Evolutionary conservation across 352 stramenopile species (phyloP).

Genomic region (Aphanomyces astaci): DNA sequence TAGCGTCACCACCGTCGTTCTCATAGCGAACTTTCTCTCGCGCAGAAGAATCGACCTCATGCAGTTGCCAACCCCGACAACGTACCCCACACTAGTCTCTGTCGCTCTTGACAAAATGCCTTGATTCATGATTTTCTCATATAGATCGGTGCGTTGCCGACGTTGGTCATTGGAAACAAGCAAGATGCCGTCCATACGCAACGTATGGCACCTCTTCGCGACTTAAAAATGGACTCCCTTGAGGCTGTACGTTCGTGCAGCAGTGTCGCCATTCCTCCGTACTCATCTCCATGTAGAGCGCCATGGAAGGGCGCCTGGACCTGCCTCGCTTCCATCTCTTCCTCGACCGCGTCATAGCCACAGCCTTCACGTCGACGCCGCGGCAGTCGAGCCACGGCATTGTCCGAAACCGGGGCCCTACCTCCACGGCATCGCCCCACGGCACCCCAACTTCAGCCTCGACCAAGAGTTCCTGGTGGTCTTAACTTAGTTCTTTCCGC

Average conservation of each 20-base stretch:
- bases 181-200: slow-evolving; percentile 44
- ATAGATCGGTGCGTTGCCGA: slow-evolving; percentile 47
- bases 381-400: neutral
- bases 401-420: neutral
- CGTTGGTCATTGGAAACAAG: slow-evolving; percentile 80
- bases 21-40: slow-evolving; percentile 36
- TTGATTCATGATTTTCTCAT: neutral
- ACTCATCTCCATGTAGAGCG: slow-evolving; percentile 33
- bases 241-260: slow-evolving; percentile 38
- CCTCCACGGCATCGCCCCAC: neutral
- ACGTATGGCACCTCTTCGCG: slow-evolving; percentile 28
- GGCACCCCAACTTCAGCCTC: neutral
- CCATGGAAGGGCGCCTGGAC: slow-evolving; percentile 46
- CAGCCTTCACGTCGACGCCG: slow-evolving; percentile 22
- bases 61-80: slow-evolving; percentile 23
- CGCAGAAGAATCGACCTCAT: slow-evolving; percentile 31
- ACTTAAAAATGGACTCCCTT: slow-evolving; percentile 47
- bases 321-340: slow-evolving; percentile 47
- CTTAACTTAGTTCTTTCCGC: too few species aligned
- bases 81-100: neutral
- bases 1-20: neutral
- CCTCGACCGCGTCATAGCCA: slow-evolving; percentile 50
- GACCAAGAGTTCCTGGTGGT: slow-evolving; percentile 31
- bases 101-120: neutral
- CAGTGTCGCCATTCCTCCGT: neutral